Evolutionary conservation across 306 rosid genomes (phyloP).

Genomic region (Rosa persica): DNA sequence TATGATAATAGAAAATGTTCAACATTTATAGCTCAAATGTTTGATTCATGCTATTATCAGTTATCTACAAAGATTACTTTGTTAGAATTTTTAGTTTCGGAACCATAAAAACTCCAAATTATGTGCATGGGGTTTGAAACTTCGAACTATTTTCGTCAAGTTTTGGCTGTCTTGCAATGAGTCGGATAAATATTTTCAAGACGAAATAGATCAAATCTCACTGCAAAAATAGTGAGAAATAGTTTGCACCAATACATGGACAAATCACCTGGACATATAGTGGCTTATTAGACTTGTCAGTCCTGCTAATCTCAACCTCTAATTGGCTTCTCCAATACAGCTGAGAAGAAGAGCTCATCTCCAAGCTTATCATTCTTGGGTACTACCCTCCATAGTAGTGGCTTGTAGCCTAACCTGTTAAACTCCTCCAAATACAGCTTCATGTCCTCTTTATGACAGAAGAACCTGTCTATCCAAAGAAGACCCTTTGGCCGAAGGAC

Average conservation of each 20-base stretch:
- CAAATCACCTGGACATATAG: not conserved
- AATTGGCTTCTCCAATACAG: constrained; percentile 25
- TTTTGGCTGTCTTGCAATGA: not conserved
- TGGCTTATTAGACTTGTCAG: not conserved
- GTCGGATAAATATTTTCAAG: not conserved
- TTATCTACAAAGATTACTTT: not conserved
- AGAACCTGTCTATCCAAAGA: constrained; percentile 27
- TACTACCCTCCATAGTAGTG: constrained; percentile 14
- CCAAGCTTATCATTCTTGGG: constrained; percentile 22
- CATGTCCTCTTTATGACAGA: constrained; percentile 17
- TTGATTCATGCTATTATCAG: not conserved
- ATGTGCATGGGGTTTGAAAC: not conserved
- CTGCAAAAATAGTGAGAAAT: not conserved
- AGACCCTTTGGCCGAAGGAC: constrained; percentile 21
- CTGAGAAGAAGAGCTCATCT: constrained; percentile 29
- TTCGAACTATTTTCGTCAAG: not conserved
- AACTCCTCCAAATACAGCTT: constrained; percentile 19
- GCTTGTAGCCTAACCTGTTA: constrained; percentile 14
- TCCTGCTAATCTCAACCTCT: not conserved
- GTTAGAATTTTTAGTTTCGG: not conserved
- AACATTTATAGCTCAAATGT: not conserved
- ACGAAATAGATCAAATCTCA: not conserved
- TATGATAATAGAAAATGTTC: not conserved
- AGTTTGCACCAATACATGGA: not conserved
- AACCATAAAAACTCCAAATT: too few relatives aligned